Evolutionary conservation across 345 rosid genomes (phyloP), one percentile per base, ranked within the genome.

Genomic region (Brassica carinata): DNA sequence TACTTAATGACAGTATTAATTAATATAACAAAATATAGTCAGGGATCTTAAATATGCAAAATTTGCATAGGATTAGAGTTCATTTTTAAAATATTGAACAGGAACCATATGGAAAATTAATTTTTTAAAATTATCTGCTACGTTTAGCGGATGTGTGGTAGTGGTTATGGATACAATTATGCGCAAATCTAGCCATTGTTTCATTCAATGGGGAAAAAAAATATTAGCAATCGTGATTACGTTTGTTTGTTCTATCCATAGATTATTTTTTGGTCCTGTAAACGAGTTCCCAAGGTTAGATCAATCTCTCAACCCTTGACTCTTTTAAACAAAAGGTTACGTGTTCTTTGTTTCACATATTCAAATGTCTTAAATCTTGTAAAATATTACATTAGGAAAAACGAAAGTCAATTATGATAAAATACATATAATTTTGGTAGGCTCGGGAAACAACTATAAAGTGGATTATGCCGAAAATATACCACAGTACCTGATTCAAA

Each of bases 121-220:
- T n/a, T 27, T 8, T 61, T n/a, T 64, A 45, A 71, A 31, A 29
- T 55, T 29, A 13, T 71, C 6, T 57, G 59, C 48, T 30, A 27
- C 66, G 34, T 62, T 59, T 26, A 62, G 66, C 15, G 66, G 66
- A 62, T 62, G 34, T 62, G 34, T 69, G 26, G 48, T 55, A 57
- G 45, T 30, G 15, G 67, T 55, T 33, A 19, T 15, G 75, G 18
- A 71, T 61, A 26, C 13, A n/a, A 36, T 34, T 34, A 72, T 58
- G 76, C 67, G 67, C 36, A 72, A 61, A 72, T 72, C 57, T 72
- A 72, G 67, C 76, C 67, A 72, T 38, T 53, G 63, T 36, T 73
- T 73, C 19, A 53, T 61, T 7, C 38, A 43, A 13, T 63, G n/a
- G 2, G 3, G 8, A 18, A 57, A 57, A 1, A 53, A 4, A 53